Base-by-base conservation (phyloP, 192 early-diverging fungal species). In the Lunasporangiospora selenospora region DNA sequence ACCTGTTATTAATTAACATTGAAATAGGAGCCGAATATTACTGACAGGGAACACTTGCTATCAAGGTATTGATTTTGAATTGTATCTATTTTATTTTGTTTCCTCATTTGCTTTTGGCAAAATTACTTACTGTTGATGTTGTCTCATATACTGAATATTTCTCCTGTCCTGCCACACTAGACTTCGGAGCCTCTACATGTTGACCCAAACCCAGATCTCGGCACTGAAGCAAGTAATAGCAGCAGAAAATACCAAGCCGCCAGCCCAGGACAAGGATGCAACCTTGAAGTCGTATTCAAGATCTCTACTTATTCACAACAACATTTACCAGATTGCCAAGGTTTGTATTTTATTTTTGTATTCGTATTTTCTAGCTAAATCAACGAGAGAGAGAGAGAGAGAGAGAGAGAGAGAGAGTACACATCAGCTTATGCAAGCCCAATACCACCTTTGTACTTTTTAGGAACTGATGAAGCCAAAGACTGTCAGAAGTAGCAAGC, bases 381-480 rank as follows among this genome's bases (percentile, higher is more conserved):
- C n/a, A n/a, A n/a, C n/a, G n/a, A n/a, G n/a, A n/a, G n/a, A n/a
- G n/a, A n/a, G n/a, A n/a, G n/a, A n/a, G n/a, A n/a, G n/a, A n/a
- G n/a, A n/a, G n/a, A n/a, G n/a, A n/a, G n/a, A n/a, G n/a, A n/a
- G n/a, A n/a, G n/a, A n/a, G n/a, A 16, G 33, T 39, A 21, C 18
- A 16, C 19, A 16, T 40, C 16, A 13, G 2, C 19, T 8, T 4
- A 47, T 36, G 29, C 4, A 21, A 0, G 8, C 38, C 23, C 15
- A 8, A 7, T 4, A 21, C 15, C 1, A 3, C 34, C n/a, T 26
- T 29, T 6, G 2, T 38, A 24, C n/a, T 33, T 8, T 9, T 40
- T 34, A 73, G 69, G 69, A 73, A 37, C 63, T 63, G n/a, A 27
- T 73, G 49, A 73, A 58, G 34, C 69, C 69, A 16, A 53, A 40